Conservation (phyloP, 1,284 basidiomycete genomes). For the Quambalaria eucalypti region DNA sequence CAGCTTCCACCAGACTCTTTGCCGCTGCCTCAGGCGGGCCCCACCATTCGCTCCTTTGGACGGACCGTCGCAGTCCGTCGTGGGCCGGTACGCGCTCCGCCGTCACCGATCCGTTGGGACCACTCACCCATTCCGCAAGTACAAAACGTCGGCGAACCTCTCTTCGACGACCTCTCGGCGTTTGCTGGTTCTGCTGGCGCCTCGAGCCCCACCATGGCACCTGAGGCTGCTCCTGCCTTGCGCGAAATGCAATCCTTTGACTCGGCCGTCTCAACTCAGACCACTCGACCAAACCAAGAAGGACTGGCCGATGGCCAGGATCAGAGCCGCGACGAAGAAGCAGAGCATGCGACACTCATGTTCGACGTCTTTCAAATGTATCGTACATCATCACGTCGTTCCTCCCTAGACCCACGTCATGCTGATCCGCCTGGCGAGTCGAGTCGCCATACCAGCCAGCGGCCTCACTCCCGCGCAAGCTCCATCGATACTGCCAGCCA, state of each 20-base stretch:
- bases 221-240: neutral
- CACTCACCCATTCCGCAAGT: slow-evolving; percentile 11
- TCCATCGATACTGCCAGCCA: too few relatives aligned
- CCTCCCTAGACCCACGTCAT: too few relatives aligned
- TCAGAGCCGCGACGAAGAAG: too few relatives aligned
- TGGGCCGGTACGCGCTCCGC: too few relatives aligned
- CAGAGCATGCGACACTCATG: slow-evolving; percentile 10
- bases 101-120: slow-evolving; percentile 1
- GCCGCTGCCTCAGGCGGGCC: too few relatives aligned
- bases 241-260: slow-evolving; percentile 24
- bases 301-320: too few relatives aligned
- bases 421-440: too few relatives aligned
- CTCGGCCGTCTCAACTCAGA: slow-evolving; percentile 16
- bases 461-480: too few relatives aligned
- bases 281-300: slow-evolving; percentile 10
- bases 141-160: slow-evolving; percentile 7
- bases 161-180: slow-evolving; percentile 4
- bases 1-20: too few relatives aligned
- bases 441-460: too few relatives aligned
- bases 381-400: too few relatives aligned
- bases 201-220: neutral
- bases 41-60: neutral
- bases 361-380: slow-evolving; percentile 32
- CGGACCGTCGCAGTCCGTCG: neutral
- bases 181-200: too few relatives aligned